These are phyloP conservation scores for Debaryomycetaceae sp. DNA, from an alignment of 1,139 yeast species.

Conservation along the genomic window DNA sequence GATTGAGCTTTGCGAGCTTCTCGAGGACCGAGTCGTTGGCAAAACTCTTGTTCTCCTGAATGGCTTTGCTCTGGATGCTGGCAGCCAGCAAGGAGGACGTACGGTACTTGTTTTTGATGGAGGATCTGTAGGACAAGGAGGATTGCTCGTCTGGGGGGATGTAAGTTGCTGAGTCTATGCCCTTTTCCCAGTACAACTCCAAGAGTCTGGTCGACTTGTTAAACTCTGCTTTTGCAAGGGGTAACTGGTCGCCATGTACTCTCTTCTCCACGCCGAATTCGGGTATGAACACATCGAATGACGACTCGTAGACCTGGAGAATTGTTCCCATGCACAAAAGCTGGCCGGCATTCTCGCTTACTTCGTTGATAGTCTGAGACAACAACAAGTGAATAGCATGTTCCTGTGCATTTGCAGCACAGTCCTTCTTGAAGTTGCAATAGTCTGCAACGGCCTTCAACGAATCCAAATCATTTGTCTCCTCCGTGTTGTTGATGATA, in stretches of 20 bases:
- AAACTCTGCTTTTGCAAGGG: conserved; percentile 88
- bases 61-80: conserved; percentile 42
- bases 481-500: conserved; percentile 40
- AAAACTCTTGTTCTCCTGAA: conserved; percentile 26
- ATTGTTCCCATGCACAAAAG: conserved; percentile 83
- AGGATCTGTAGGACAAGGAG: conserved; percentile 69
- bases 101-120: conserved; percentile 75
- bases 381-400: conserved; percentile 87
- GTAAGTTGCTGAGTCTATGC: conserved; percentile 86
- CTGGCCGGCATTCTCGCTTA: conserved; percentile 77
- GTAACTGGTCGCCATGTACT: conserved; percentile 96
- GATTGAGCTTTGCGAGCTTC: conserved; percentile 48
- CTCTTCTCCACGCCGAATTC: conserved; percentile 96
- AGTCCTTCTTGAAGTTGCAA: conserved; percentile 93
- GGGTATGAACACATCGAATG: conserved; percentile 91
- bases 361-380: conserved; percentile 79
- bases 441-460: conserved; percentile 83
- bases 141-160: conserved; percentile 85
- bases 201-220: conserved; percentile 64
- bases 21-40: conserved; percentile 42
- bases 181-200: conserved; percentile 90
- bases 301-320: conserved; percentile 89
- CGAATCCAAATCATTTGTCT: conserved; percentile 55
- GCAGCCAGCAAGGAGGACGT: conserved; percentile 74
- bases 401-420: conserved; percentile 90